Evolutionary conservation across 1,284 basidiomycete species (phyloP).

Genomic region (Chondrostereum purpureum): DNA sequence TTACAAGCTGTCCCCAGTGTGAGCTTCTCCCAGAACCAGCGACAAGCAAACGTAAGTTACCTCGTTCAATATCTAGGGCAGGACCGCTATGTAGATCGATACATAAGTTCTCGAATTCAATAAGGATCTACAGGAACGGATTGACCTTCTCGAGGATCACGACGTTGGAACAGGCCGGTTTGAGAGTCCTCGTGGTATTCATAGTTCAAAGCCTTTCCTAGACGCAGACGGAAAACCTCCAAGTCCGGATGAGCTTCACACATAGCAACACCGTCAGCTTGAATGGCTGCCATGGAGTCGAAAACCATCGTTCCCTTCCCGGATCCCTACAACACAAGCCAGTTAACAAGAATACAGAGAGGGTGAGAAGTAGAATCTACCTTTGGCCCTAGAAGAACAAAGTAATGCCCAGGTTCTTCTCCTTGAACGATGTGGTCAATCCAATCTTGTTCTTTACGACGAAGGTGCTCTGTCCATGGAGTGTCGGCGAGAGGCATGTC

Average conservation of each 20-base stretch:
- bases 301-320: slow-evolving; percentile 79
- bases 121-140: not conserved
- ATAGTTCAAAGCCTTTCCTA: slow-evolving; percentile 76
- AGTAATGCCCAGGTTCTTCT: slow-evolving; percentile 58
- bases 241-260: slow-evolving; percentile 48
- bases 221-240: slow-evolving; percentile 72
- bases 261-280: slow-evolving; percentile 56
- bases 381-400: slow-evolving; percentile 72
- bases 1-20: slow-evolving; percentile 48
- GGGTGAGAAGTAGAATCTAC: slow-evolving; percentile 24
- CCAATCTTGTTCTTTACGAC: slow-evolving; percentile 66
- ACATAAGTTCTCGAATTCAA: slow-evolving; percentile 1
- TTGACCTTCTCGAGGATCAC: slow-evolving; percentile 74
- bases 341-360: slow-evolving; percentile 18
- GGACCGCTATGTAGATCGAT: slow-evolving; percentile 57
- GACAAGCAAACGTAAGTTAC: slow-evolving; percentile 25
- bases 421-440: slow-evolving; percentile 77
- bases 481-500: slow-evolving; percentile 29
- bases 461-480: slow-evolving; percentile 54
- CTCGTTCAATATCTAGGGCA: slow-evolving; percentile 77
- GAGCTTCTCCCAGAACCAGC: not conserved
- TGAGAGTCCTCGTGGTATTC: slow-evolving; percentile 81
- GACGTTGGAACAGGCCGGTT: slow-evolving; percentile 69
- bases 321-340: too few relatives aligned
- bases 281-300: slow-evolving; percentile 68